Conservation (phyloP, 2,329 filamentous ascomycete species). For the Hirsutella minnesotensis region DNA sequence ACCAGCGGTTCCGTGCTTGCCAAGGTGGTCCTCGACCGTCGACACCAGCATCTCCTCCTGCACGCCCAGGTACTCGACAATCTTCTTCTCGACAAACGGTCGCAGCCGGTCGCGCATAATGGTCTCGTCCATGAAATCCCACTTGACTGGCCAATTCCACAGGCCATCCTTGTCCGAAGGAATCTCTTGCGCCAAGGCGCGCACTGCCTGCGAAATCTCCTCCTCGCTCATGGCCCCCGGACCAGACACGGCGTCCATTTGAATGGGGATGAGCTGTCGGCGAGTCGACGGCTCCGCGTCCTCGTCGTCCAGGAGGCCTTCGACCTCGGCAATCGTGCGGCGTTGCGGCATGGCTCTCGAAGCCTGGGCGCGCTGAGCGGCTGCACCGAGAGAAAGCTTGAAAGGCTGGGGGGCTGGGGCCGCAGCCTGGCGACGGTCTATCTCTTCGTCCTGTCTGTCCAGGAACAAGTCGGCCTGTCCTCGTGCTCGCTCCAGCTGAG, state of each 20-base stretch:
- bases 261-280: constrained; percentile 70
- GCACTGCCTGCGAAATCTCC: constrained; percentile 71
- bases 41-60: constrained; percentile 94
- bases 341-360: constrained; percentile 46
- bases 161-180: constrained; percentile 75
- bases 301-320: constrained; percentile 89
- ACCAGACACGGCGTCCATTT: constrained; percentile 60
- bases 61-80: constrained; percentile 90
- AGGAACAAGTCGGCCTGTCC: constrained; percentile 88
- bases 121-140: constrained; percentile 77
- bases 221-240: constrained; percentile 63
- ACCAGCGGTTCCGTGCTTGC: constrained; percentile 61
- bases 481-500: constrained; percentile 64
- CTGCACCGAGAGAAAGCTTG: constrained; percentile 85
- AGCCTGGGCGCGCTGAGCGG: constrained; percentile 60
- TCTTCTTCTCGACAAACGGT: constrained; percentile 96
- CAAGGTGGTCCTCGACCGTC: constrained; percentile 78
- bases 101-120: constrained; percentile 76
- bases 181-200: constrained; percentile 78
- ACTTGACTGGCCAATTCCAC: constrained; percentile 88
- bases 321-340: constrained; percentile 84
- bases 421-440: constrained; percentile 37
- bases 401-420: constrained; percentile 60
- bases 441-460: constrained; percentile 68
- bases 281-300: constrained; percentile 64